These are phyloP conservation scores for Suillus spraguei DNA, from an alignment of 768 basidiomycete genomes.

Conservation along the genomic window DNA sequence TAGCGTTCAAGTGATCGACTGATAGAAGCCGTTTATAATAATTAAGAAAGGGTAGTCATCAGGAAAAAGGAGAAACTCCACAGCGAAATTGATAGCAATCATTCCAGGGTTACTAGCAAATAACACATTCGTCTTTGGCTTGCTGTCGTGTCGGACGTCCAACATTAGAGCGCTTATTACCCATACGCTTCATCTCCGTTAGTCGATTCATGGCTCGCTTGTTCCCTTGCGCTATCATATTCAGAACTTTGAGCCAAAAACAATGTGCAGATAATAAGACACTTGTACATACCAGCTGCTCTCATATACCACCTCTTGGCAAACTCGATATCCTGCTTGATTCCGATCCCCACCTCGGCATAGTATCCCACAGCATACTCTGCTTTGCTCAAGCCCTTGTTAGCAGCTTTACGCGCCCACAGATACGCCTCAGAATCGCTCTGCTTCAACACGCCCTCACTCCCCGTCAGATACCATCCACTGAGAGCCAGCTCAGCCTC, in stretches of 20 bases:
- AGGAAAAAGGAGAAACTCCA: not conserved
- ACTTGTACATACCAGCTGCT: slow-evolving; percentile 77
- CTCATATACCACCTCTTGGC: slow-evolving; percentile 99
- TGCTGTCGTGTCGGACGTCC: slow-evolving; percentile 91
- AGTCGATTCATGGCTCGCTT: slow-evolving; percentile 95
- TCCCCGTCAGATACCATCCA: slow-evolving; percentile 98
- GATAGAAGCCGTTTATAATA: slow-evolving; percentile 6
- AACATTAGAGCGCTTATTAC: slow-evolving; percentile 74
- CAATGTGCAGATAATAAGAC: slow-evolving; percentile 2
- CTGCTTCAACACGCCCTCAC: slow-evolving; percentile 94
- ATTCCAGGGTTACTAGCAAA: slow-evolving; percentile 46
- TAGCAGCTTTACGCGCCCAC: slow-evolving; percentile 95
- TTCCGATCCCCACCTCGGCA: slow-evolving; percentile 95
- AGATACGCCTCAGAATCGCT: slow-evolving; percentile 98
- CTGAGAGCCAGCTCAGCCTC: slow-evolving; percentile 96
- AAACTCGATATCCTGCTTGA: slow-evolving; percentile 93
- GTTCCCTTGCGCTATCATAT: slow-evolving; percentile 85
- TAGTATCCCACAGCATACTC: slow-evolving; percentile 99
- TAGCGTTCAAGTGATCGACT: slow-evolving; percentile 5
- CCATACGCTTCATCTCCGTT: slow-evolving; percentile 93
- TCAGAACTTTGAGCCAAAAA: slow-evolving; percentile 8
- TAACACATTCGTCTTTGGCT: slow-evolving; percentile 91
- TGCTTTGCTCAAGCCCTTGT: slow-evolving; percentile 95
- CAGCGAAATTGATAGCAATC: not conserved
- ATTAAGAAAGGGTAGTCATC: not conserved